These are phyloP conservation scores for Pythium aphanidermatum DNA, from an alignment of 352 stramenopile genomes.

Conservation along the genomic window DNA sequence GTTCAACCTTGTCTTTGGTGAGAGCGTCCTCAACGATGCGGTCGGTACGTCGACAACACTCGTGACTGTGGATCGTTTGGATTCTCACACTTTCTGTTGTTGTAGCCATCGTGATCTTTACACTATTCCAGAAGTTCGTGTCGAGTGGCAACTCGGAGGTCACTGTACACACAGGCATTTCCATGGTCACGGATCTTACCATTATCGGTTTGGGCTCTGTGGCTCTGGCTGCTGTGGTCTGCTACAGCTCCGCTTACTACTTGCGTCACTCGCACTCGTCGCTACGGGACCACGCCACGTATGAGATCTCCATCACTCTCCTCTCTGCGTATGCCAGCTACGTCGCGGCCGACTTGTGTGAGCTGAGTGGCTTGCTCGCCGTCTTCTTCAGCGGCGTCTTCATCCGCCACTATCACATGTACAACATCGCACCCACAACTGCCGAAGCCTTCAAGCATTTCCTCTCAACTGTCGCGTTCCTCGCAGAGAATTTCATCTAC, in stretches of 20 bases:
- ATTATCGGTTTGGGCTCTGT: conserved; percentile 42
- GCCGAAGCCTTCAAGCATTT: conserved; percentile 24
- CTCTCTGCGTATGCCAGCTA: conserved; percentile 70
- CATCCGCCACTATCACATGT: conserved; percentile 40
- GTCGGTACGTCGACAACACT: conserved; percentile 40
- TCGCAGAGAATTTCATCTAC: conserved; percentile 43
- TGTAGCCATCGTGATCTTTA: conserved; percentile 71
- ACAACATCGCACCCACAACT: conserved; percentile 26
- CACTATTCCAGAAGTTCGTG: conserved; percentile 49
- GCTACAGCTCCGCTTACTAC: conserved; percentile 41
- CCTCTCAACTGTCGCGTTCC: conserved; percentile 28
- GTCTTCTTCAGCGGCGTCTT: conserved; percentile 86
- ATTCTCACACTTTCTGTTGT: conserved; percentile 21
- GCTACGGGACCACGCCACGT: conserved; percentile 41
- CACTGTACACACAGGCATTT: conserved; percentile 9
- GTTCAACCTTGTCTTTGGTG: conserved; percentile 93
- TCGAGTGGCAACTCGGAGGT: conserved; percentile 30
- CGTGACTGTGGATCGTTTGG: background rate
- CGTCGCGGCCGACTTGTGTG: conserved; percentile 46
- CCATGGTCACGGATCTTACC: conserved; percentile 30
- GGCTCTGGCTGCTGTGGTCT: conserved; percentile 34
- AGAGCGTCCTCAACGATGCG: conserved; percentile 83
- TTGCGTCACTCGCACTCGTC: conserved; percentile 26
- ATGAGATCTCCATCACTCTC: conserved; percentile 60
- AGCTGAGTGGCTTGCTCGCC: conserved; percentile 84